Evolutionary conservation across 169 alveolate species (phyloP), one percentile per base, ranked within the genome.

Genomic region (Perkinsus chesapeaki): DNA sequence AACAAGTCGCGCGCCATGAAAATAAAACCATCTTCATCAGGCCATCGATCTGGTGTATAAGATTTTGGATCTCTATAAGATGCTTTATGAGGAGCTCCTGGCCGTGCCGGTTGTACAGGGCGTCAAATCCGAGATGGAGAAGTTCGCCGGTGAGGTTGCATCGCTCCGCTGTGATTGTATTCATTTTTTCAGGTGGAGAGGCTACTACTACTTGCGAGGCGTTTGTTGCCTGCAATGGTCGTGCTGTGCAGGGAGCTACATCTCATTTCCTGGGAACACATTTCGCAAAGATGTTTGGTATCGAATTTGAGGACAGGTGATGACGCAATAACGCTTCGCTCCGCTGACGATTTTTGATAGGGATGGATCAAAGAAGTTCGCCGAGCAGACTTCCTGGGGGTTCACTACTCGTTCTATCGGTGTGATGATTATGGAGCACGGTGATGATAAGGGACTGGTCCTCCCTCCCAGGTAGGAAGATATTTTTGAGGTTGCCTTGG

Each of bases 91-190:
- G 96, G 99, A 99, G 94, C 95, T 98, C 92, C 95, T 99, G 91
- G 99, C 99, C 20, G 99, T 99, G 27, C 99, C 99, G 0, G 99
- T 98, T 90, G 97, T 99, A n/a, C 97, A 98, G 92, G 99, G 99
- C 10, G 72, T 97, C 73, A 99, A 99, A 97, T 96, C 98, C 43
- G 99, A 98, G 96, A 96, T 96, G 39, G 99, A 99, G 95, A 99
- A 98, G 96, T 99, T 99, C 95, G 99, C 99, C n/a, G 99, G 99
- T 43, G 60, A 43, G 60, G 23, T 43, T 43, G 5, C 16, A 9
- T 43, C 60, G 60, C 60, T 43, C 16, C 60, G 60, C 60, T 43
- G 23, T 16, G 60, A 5, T 43, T 9, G 16, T 5, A 16, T 43
- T 43, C 16, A 9, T 43, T 43, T 5, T 16, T 16, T 43, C 60